Conservation (phyloP, 768 basidiomycete genomes). For the Hericium erinaceus region DNA sequence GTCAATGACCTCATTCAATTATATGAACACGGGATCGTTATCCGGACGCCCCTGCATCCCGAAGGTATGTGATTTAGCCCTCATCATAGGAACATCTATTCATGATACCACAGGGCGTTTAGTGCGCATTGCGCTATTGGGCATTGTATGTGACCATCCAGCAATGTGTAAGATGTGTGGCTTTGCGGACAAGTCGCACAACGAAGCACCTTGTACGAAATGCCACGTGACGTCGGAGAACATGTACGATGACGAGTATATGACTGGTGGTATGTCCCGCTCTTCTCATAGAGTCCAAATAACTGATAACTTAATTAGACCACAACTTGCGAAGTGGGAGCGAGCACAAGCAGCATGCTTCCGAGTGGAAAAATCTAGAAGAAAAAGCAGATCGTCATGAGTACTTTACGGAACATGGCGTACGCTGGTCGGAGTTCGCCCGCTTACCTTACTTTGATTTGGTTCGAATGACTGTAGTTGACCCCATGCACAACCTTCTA, state of each 20-base stretch:
- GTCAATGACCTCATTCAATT: not conserved
- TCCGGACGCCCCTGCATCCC: not conserved
- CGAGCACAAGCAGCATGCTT: not conserved
- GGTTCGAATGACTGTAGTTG: conserved; percentile 9
- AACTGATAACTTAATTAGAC: too few species aligned
- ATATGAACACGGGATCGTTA: not conserved
- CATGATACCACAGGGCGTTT: too few species aligned
- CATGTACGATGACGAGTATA: not conserved
- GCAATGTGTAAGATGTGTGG: conserved; percentile 13
- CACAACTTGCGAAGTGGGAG: not conserved
- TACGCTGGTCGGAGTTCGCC: conserved; percentile 10
- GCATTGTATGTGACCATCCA: conserved; percentile 11
- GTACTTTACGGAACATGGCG: conserved; percentile 2
- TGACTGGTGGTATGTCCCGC: too few species aligned
- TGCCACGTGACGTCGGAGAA: not conserved
- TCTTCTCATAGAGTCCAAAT: too few species aligned
- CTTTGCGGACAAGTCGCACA: conserved; percentile 8
- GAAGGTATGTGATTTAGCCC: not conserved
- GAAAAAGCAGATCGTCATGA: not conserved
- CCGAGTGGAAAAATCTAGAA: not conserved
- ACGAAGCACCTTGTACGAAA: conserved; percentile 6
- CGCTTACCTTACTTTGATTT: conserved; percentile 11
- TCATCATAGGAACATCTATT: not conserved
- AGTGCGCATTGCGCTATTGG: not conserved
- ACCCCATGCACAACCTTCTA: conserved; percentile 13